A percentile compares a stretch with the other conserved stretches of the same genome.
These are phyloP conservation scores for Fusarium sp. DNA, from an alignment of 2,329 filamentous ascomycete genomes.

Conservation along the genomic window DNA sequence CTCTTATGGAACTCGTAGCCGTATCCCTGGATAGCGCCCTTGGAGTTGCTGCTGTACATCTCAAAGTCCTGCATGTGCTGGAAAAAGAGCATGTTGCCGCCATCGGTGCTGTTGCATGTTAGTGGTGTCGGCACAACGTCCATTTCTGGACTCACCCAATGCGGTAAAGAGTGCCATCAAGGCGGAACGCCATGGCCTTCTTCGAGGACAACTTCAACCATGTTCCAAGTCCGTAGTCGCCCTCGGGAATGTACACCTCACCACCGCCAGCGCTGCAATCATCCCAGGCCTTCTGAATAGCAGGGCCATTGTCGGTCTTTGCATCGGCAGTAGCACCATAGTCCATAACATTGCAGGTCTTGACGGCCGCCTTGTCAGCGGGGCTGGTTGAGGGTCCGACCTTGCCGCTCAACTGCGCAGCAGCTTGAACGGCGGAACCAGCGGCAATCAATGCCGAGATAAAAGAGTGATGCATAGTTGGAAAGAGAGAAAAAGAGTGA, in stretches of 20 bases:
- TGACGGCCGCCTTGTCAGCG: conserved; percentile 26
- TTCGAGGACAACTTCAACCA: conserved; percentile 33
- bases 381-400: conserved; percentile 28
- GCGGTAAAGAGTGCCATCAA: conserved; percentile 33
- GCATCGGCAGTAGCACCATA: conserved; percentile 29
- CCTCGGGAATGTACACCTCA: conserved; percentile 31
- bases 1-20: conserved; percentile 31
- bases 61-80: conserved; percentile 36
- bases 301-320: conserved; percentile 25
- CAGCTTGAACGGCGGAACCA: conserved; percentile 27
- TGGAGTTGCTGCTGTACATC: conserved; percentile 36
- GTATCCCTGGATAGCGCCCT: conserved; percentile 36
- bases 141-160: conserved; percentile 15
- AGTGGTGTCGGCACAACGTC: not conserved
- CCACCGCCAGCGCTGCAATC: conserved; percentile 27
- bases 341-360: conserved; percentile 36
- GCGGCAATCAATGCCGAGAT: conserved; percentile 31
- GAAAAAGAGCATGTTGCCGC: conserved; percentile 36
- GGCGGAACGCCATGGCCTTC: conserved; percentile 34
- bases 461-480: conserved; percentile 17
- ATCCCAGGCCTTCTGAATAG: conserved; percentile 34
- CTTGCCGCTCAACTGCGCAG: conserved; percentile 34
- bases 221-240: conserved; percentile 32
- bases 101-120: conserved; percentile 8
- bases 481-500: not conserved